Conservation (phyloP, 768 basidiomycete genomes). For the Suillus subluteus region DNA sequence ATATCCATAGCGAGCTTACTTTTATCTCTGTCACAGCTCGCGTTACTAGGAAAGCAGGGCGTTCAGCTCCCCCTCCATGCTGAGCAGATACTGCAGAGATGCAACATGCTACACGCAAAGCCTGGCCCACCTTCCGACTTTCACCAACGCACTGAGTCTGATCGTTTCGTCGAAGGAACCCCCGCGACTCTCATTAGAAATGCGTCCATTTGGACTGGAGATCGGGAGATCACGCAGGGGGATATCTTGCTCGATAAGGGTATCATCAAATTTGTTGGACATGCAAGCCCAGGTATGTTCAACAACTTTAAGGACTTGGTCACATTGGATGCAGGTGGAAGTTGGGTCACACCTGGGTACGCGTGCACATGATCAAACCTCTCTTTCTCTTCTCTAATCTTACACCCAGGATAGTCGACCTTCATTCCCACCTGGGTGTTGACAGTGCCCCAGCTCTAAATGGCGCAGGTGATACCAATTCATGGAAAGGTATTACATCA, state of each 20-base stretch:
- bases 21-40: slow-evolving; percentile 23
- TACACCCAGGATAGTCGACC: slow-evolving; percentile 52
- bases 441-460: slow-evolving; percentile 57
- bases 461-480: slow-evolving; percentile 64
- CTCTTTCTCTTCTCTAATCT: slow-evolving; percentile 21
- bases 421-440: slow-evolving; percentile 83
- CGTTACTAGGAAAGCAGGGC: slow-evolving; percentile 12
- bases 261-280: slow-evolving; percentile 39
- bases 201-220: slow-evolving; percentile 58
- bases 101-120: slow-evolving; percentile 35
- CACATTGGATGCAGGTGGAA: slow-evolving; percentile 61
- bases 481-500: slow-evolving; percentile 45
- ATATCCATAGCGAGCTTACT: slow-evolving; percentile 21
- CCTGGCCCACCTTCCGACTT: slow-evolving; percentile 43
- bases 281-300: slow-evolving; percentile 44
- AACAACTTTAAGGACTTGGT: slow-evolving; percentile 46
- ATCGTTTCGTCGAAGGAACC: slow-evolving; percentile 43
- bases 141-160: slow-evolving; percentile 37
- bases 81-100: slow-evolving; percentile 36
- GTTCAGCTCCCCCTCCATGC: slow-evolving; percentile 33
- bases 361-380: slow-evolving; percentile 23
- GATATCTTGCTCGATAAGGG: slow-evolving; percentile 46
- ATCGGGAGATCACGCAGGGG: slow-evolving; percentile 37
- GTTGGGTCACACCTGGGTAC: slow-evolving; percentile 74
- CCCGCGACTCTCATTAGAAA: slow-evolving; percentile 45